Evolutionary conservation across 805 yeast genomes (phyloP).

Genomic region (Suhomyces emberorum): DNA sequence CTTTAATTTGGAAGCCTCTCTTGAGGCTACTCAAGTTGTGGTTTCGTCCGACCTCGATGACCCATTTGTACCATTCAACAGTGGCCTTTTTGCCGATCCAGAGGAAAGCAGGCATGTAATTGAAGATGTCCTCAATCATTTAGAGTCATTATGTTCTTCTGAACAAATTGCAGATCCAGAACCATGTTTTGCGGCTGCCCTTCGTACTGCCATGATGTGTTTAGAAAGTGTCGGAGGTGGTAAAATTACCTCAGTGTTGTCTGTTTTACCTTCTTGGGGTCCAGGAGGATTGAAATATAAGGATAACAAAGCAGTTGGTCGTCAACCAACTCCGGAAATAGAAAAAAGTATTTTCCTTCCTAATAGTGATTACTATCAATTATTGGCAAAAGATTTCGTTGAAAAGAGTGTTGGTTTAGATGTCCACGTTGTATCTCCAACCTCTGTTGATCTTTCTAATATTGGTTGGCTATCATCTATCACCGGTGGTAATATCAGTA

Average conservation of each 20-base stretch:
- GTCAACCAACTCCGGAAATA: slow-evolving; percentile 38
- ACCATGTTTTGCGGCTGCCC: slow-evolving; percentile 77
- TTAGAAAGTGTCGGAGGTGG: slow-evolving; percentile 75
- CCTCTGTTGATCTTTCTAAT: slow-evolving; percentile 70
- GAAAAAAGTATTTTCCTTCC: slow-evolving; percentile 56
- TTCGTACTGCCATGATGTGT: slow-evolving; percentile 63
- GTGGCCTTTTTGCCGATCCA: slow-evolving; percentile 81
- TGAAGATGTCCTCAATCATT: slow-evolving; percentile 60
- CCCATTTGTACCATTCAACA: slow-evolving; percentile 75
- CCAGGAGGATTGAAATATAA: slow-evolving; percentile 63
- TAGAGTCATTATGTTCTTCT: slow-evolving; percentile 45
- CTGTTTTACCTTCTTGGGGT: slow-evolving; percentile 76
- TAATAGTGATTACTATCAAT: slow-evolving; percentile 58
- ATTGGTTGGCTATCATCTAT: slow-evolving; percentile 61
- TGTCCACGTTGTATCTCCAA: slow-evolving; percentile 62
- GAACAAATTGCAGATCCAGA: slow-evolving; percentile 47
- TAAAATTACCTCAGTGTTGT: slow-evolving; percentile 65
- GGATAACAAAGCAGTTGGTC: slow-evolving; percentile 36
- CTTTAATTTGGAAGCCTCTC: slow-evolving; percentile 58
- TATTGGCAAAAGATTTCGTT: slow-evolving; percentile 55
- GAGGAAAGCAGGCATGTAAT: slow-evolving; percentile 59
- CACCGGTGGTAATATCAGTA: slow-evolving; percentile 68
- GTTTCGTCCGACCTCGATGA: slow-evolving; percentile 70
- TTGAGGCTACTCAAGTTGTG: slow-evolving; percentile 55
- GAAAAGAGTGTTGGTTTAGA: slow-evolving; percentile 69